Conservation (phyloP, 2,329 filamentous ascomycete genomes). For the Xylaria sp. region DNA sequence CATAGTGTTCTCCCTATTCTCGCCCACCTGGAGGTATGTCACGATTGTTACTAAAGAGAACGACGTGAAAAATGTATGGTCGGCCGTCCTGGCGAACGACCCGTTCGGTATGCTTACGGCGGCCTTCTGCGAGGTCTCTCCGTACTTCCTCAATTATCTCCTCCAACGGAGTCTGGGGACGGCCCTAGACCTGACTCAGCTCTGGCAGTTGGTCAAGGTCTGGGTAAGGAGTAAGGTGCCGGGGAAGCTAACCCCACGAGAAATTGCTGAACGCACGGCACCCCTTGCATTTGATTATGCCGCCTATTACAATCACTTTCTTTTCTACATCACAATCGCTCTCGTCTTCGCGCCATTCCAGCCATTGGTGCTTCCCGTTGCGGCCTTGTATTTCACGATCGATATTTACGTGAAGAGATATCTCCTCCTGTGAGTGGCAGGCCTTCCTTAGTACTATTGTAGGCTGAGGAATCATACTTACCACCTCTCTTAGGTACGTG, state of each 20-base stretch:
- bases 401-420: constrained; percentile 94
- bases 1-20: constrained; percentile 85
- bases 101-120: constrained; percentile 42
- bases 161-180: constrained; percentile 89
- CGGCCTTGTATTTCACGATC: constrained; percentile 82
- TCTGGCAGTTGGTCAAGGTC: constrained; percentile 77
- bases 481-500: constrained; percentile 59
- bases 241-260: constrained; percentile 81
- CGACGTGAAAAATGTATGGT: constrained; percentile 68
- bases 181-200: constrained; percentile 83
- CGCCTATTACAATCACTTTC: constrained; percentile 94
- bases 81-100: constrained; percentile 66
- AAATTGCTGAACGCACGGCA: constrained; percentile 87
- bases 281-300: constrained; percentile 91
- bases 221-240: constrained; percentile 81
- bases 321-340: constrained; percentile 87
- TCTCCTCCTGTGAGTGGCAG: constrained; percentile 60
- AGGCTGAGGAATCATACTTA: neutral
- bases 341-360: constrained; percentile 83
- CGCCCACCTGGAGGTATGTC: constrained; percentile 58
- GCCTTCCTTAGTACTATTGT: neutral
- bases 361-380: constrained; percentile 80
- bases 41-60: constrained; percentile 62
- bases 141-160: constrained; percentile 29
- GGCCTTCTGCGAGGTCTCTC: constrained; percentile 28